Evolutionary conservation across 768 basidiomycete species (phyloP).

Genomic region (Pleurotus citrinopileatus): DNA sequence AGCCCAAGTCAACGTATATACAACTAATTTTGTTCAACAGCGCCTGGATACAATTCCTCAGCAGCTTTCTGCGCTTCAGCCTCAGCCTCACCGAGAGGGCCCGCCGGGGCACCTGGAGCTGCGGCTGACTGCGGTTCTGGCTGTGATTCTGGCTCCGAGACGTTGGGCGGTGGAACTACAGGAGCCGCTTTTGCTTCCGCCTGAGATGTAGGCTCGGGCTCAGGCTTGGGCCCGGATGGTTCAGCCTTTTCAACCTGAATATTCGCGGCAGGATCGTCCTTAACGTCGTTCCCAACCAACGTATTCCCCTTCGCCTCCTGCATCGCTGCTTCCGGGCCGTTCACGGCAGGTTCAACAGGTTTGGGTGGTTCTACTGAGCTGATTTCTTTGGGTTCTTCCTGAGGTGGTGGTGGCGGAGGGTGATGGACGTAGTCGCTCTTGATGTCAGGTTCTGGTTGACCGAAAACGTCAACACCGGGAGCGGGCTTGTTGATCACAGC

Average conservation of each 20-base stretch:
- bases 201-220: background rate
- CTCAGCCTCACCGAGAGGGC: conserved; percentile 48
- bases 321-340: conserved; percentile 6
- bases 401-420: conserved; percentile 14
- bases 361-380: conserved; percentile 25
- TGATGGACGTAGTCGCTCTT: conserved; percentile 38
- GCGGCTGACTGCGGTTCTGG: background rate
- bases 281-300: background rate
- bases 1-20: background rate
- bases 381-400: conserved; percentile 33
- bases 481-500: conserved; percentile 54
- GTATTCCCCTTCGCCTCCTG: conserved; percentile 4
- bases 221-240: background rate
- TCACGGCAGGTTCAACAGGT: background rate
- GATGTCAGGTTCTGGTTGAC: conserved; percentile 39
- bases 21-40: conserved; percentile 20
- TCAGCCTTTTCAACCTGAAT: conserved; percentile 1
- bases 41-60: conserved; percentile 51
- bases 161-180: too few species aligned
- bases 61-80: conserved; percentile 50
- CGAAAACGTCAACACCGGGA: conserved; percentile 75
- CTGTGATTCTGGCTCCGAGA: too few species aligned
- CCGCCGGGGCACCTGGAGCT: conserved; percentile 20
- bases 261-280: background rate
- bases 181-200: background rate